Percentiles rank a stretch among this genome's conserved stretches.
phyloP scores from a whole-genome alignment of 306 rosid genomes.

The Prunus dulcis region DNA sequence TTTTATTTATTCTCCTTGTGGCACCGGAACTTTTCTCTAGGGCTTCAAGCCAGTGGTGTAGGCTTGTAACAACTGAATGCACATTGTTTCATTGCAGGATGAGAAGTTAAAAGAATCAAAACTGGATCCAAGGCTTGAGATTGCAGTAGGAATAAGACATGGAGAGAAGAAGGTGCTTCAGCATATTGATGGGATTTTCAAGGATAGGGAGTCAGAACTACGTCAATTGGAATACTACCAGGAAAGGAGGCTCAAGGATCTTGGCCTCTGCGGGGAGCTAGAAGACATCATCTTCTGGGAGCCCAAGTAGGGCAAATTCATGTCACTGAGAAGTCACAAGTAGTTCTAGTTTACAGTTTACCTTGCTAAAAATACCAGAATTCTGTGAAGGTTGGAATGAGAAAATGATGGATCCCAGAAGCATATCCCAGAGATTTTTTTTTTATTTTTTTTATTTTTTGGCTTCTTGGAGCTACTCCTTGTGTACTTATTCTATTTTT shows the following conservation, averaged over 20 bases:
- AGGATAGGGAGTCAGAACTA: slow-evolving; percentile 65
- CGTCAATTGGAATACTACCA: slow-evolving; percentile 71
- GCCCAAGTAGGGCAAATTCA: slow-evolving; percentile 30
- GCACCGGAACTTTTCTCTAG: background rate
- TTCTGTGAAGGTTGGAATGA: background rate
- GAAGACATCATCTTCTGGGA: slow-evolving; percentile 83
- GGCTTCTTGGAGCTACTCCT: background rate
- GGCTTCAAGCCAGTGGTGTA: background rate
- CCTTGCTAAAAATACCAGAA: background rate
- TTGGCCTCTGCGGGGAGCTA: slow-evolving; percentile 90
- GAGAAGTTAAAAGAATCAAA: slow-evolving; percentile 58
- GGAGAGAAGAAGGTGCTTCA: slow-evolving; percentile 85
- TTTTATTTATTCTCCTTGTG: background rate
- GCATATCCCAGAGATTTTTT: background rate
- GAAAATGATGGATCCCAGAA: background rate
- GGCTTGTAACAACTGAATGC: background rate
- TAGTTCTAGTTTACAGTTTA: background rate
- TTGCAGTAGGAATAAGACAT: slow-evolving; percentile 82
- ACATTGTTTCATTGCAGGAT: slow-evolving; percentile 48
- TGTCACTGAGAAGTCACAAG: background rate
- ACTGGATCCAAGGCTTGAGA: slow-evolving; percentile 59
- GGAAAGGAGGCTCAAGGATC: slow-evolving; percentile 94
- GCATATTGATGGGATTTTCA: slow-evolving; percentile 65
- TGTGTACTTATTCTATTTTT: too few relatives aligned
- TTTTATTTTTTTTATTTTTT: too few relatives aligned